Base-by-base conservation (phyloP, 2,329 filamentous ascomycete genomes). In the Cercospora zeina region DNA sequence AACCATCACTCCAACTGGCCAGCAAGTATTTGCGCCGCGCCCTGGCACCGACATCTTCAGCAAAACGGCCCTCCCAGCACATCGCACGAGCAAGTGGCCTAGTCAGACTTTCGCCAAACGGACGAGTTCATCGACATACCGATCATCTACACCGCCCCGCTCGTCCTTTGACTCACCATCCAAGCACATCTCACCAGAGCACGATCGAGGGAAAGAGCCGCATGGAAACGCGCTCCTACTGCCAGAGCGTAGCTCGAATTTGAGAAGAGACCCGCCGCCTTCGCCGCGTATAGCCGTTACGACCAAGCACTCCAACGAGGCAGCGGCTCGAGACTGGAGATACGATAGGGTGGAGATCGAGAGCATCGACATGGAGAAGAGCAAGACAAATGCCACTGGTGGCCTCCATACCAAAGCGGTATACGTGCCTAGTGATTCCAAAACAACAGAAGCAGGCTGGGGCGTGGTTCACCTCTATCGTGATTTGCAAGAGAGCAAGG, bases 381-480 rank as follows among this genome's bases (percentile, higher is more conserved):
- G 67, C 72, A 70, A 72, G 54, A 60, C 68, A n/a, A 70, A 67
- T 30, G 70, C 71, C 24, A 75, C 75, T 62, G 72, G 84, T 76
- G 74, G 81, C 27, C 85, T 89, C 55, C 88, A 90, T 62, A 96
- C 93, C 1, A 96, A 93, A 74, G 95, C 91, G 4, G 83, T 85
- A 65, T 96, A 89, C 72, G 79, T 90, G 19, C 87, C 89, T 0
- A 81, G 93, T 0, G 84, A 88, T 60, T 84, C 86, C 14, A 82
- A 83, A 63, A 86, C 89, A 59, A 91, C 91, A 0, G 89, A 96
- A 63, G 82, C 92, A 1, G 90, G 91, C 45, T 97, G 91, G 89
- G 95, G 95, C 1, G 86, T 97, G 13, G 92, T 99, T 1, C 95
- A 97, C 75, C 83, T 99, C 30, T 99, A 97, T 75, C 86, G 93